phyloP scores from a whole-genome alignment of 2,329 filamentous ascomycete genomes.

The Lasiodiplodia theobromae region DNA sequence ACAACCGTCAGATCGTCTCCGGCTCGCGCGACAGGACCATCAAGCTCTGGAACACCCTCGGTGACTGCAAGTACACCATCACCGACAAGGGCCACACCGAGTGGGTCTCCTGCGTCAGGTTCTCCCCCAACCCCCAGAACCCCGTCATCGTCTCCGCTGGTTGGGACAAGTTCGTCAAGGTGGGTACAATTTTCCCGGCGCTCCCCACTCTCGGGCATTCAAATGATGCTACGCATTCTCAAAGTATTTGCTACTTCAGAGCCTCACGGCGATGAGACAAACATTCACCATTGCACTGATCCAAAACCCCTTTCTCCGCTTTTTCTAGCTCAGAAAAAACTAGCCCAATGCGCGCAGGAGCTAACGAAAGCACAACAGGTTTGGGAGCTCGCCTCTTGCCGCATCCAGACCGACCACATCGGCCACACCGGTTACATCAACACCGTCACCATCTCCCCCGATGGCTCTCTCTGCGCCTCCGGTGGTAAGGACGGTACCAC shows the following conservation, averaged over 20 bases:
- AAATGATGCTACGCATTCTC: slow-evolving; percentile 90
- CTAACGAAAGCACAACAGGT: slow-evolving; percentile 67
- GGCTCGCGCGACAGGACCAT: slow-evolving; percentile 98
- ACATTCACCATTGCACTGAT: slow-evolving; percentile 88
- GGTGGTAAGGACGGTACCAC: slow-evolving; percentile 99
- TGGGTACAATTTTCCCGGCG: slow-evolving; percentile 60
- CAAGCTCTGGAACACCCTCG: slow-evolving; percentile 99
- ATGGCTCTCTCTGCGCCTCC: slow-evolving; percentile 98
- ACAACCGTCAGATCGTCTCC: slow-evolving; percentile 99
- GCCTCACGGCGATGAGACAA: slow-evolving; percentile 97
- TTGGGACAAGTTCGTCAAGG: slow-evolving; percentile 99
- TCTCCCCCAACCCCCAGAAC: slow-evolving; percentile 99
- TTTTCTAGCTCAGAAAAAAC: slow-evolving; percentile 9
- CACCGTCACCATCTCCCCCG: slow-evolving; percentile 99
- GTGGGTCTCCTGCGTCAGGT: slow-evolving; percentile 99
- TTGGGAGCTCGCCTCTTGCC: slow-evolving; percentile 99
- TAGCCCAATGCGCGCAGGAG: slow-evolving; percentile 27
- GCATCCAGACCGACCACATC: slow-evolving; percentile 99
- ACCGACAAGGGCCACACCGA: slow-evolving; percentile 99
- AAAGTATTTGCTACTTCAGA: slow-evolving; percentile 99
- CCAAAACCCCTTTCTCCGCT: slow-evolving; percentile 38
- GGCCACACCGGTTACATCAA: slow-evolving; percentile 99
- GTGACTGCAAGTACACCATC: slow-evolving; percentile 99
- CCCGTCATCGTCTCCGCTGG: slow-evolving; percentile 98
- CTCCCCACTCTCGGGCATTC: slow-evolving; percentile 40